Evolutionary conservation across 306 rosid species (phyloP).

Genomic region (Morella rubra): DNA sequence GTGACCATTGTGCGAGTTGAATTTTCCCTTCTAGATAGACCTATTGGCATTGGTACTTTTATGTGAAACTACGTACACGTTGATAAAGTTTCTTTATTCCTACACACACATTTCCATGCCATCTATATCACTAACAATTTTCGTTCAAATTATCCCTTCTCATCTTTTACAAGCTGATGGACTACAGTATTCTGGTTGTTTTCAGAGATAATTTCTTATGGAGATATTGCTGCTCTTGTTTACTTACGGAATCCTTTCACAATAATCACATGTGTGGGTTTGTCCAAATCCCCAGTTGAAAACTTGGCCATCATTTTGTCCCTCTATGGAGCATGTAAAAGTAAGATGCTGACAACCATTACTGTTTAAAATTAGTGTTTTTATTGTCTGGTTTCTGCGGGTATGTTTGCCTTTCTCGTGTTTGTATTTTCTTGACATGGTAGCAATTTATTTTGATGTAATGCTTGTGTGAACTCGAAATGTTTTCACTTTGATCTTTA

Average conservation of each 20-base stretch:
- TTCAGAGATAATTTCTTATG: constrained; percentile 44
- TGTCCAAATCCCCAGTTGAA: constrained; percentile 58
- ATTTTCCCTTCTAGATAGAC: not conserved
- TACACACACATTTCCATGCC: not conserved
- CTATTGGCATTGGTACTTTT: not conserved
- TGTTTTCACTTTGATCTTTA: not conserved
- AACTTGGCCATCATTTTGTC: constrained; percentile 44
- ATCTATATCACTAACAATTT: not conserved
- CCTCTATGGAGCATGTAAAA: constrained; percentile 50
- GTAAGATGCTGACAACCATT: constrained; percentile 32
- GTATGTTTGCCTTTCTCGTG: not conserved
- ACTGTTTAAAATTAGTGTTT: not conserved
- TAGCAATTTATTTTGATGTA: not conserved
- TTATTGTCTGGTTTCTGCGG: not conserved
- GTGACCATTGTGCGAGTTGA: not conserved
- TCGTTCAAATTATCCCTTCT: not conserved
- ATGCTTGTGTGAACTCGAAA: not conserved
- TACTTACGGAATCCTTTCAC: constrained; percentile 63
- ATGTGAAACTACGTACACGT: not conserved
- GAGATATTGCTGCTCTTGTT: constrained; percentile 55
- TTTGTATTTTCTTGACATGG: not conserved
- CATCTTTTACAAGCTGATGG: constrained; percentile 16
- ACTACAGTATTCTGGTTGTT: constrained; percentile 23
- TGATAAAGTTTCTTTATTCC: no score
- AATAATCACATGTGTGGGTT: constrained; percentile 55